Evolutionary conservation across 441 rosid genomes (phyloP).

Genomic region (Flueggea neowawraea): DNA sequence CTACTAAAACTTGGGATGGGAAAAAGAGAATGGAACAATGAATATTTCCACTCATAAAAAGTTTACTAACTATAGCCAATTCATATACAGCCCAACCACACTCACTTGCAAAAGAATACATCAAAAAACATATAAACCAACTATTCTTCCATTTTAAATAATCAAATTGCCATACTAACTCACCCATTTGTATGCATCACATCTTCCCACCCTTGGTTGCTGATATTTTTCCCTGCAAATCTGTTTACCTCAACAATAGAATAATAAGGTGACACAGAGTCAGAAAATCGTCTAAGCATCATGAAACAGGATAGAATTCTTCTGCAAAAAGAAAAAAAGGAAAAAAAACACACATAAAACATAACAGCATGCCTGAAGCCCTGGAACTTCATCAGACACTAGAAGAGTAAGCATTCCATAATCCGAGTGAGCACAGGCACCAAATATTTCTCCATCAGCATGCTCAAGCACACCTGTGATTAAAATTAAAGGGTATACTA

Average conservation of each 20-base stretch:
- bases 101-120: no score
- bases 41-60: no score
- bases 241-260: slow-evolving; percentile 27
- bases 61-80: no score
- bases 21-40: no score
- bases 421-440: slow-evolving; percentile 93
- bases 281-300: neutral
- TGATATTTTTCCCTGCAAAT: slow-evolving; percentile 70
- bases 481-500: neutral
- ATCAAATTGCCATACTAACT: slow-evolving; percentile 15
- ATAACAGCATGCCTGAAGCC: slow-evolving; percentile 67
- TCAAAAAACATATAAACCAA: neutral
- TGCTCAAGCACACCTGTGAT: slow-evolving; percentile 19
- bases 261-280: slow-evolving; percentile 7
- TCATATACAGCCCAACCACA: no score
- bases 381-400: slow-evolving; percentile 71
- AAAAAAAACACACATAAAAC: neutral
- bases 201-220: slow-evolving; percentile 63
- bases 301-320: neutral
- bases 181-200: slow-evolving; percentile 65
- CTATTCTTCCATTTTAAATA: neutral
- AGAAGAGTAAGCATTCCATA: slow-evolving; percentile 84
- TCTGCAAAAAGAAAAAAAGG: neutral
- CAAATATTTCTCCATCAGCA: slow-evolving; percentile 39
- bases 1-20: no score